Evolutionary conservation across 768 basidiomycete species (phyloP), one percentile per base, ranked within the genome.

Genomic region (Kwoniella pini): DNA sequence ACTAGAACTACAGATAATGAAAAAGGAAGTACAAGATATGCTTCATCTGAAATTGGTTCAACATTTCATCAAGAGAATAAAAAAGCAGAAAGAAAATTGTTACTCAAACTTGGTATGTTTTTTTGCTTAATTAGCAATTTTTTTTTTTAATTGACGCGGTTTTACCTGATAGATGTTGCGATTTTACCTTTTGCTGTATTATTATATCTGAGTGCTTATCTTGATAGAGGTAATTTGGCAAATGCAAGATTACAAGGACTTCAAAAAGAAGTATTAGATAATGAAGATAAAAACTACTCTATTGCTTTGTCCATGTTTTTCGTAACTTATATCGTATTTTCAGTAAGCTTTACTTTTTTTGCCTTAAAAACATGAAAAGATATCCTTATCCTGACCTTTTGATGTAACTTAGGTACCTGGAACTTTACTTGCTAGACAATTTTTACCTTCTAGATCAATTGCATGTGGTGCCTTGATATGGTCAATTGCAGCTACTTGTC

Each of bases 331-430:
- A 77, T 78, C 49, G 54, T 70, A 13, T 63, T 62, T 42, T 66
- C 65, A 2, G 61, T 67, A n/a, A 50, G 54, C 53, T 6, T 33
- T 9, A 19, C 40, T 42, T 19, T 13, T 19, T 19, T 15, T 36
- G 7, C 33, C 19, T 4, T 15, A 7, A 36, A 36, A 7, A 36
- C 33, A 36, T n/a, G n/a, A n/a, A n/a, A n/a, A n/a, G n/a, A n/a
- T n/a, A n/a, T n/a, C n/a, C n/a, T n/a, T n/a, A n/a, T n/a, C n/a
- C n/a, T n/a, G n/a, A n/a, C n/a, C n/a, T n/a, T n/a, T n/a, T n/a
- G n/a, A n/a, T n/a, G n/a, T n/a, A n/a, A n/a, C n/a, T n/a, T 40
- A 71, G 43, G 71, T 81, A 31, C 80, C 81, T n/a, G 81, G 80
- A 19, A 81, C 80, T 1, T 70, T 81, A 2, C 67, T 80, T 24